phyloP scores from a whole-genome alignment of 1,284 basidiomycete species.

The Apiotrichum gracile region DNA sequence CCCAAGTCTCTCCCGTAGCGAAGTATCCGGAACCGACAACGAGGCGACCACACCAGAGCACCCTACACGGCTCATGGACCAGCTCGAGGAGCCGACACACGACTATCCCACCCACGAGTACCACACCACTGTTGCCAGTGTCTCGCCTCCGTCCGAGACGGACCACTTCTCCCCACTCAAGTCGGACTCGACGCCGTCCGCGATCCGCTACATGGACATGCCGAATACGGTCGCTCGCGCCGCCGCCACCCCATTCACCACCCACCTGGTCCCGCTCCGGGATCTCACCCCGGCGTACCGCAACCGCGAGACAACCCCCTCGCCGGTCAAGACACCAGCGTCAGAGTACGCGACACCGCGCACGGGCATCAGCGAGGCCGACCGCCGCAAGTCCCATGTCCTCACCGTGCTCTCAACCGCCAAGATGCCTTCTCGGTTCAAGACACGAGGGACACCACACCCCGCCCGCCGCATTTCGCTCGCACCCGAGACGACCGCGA shows the following conservation, averaged over 20 bases:
- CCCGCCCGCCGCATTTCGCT: constrained; percentile 31
- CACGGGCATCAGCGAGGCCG: constrained; percentile 30
- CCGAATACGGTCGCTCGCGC: constrained; percentile 14
- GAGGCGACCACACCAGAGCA: constrained; percentile 40
- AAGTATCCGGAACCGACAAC: constrained; percentile 31
- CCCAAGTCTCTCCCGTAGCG: constrained; percentile 40
- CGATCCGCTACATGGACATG: constrained; percentile 16
- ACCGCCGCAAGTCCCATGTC: constrained; percentile 37
- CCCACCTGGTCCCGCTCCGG: constrained; percentile 9
- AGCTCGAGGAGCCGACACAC: neutral
- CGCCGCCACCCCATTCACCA: constrained; percentile 11
- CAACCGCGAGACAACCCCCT: constrained; percentile 16
- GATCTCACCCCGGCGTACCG: constrained; percentile 27
- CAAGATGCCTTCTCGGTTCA: constrained; percentile 20
- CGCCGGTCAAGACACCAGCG: neutral
- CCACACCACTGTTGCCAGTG: neutral
- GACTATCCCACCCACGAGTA: neutral
- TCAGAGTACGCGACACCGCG: constrained; percentile 23
- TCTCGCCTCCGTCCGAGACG: neutral
- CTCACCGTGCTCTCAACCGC: constrained; percentile 35
- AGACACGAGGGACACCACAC: constrained; percentile 31
- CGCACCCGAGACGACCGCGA: constrained; percentile 23
- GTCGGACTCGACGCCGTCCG: neutral
- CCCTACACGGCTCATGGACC: constrained; percentile 1
- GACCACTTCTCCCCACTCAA: neutral